Base-by-base conservation (phyloP, 345 rosid species). In the Lagerstroemia speciosa region DNA sequence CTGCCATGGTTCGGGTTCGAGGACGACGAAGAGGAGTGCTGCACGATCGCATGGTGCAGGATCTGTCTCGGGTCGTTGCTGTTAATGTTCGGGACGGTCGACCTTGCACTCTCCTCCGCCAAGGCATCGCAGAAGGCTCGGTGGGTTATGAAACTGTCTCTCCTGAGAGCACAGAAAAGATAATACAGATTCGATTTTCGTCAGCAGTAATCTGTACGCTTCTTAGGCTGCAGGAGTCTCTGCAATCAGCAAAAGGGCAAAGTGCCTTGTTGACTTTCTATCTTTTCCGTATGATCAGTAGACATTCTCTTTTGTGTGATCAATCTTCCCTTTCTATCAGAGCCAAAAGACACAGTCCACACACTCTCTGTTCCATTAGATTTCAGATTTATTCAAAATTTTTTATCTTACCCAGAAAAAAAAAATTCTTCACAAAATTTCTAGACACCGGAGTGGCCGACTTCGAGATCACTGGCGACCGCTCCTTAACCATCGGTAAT, bases 51-150 rank as follows among this genome's bases (percentile, higher is more conserved):
- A 15, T 64, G 66, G 43, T 19, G 66, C 15, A 65, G 67, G 33
- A 38, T 29, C 19, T 24, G 67, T 20, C 50, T 65, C 34, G 63
- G 33, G 67, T 65, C 50, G 32, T 11, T 38, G 3, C 29, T 40
- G 8, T 4, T n/a, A 26, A 22, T 11, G 48, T 40, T 40, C 29
- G 81, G 80, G 73, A 66, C 62, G 7, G 80, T 76, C 20, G 78
- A 67, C 72, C 83, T 77, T 43, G 82, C 74, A 46, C 81, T 81
- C 61, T 85, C 89, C 63, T 90, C 98, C 46, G 95, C 93, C 70
- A 92, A 83, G 61, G 98, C 98, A 69, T 92, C 98, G 77, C 98
- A 92, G 69, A 92, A 92, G 11, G 98, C 98, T 81, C 96, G 87
- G 80, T 92, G 98, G 12, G 96, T 92, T 2, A 92, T 87, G 78